A percentile compares a stretch with the other conserved stretches of the same genome.
These are phyloP conservation scores for Colletotrichum lini DNA, from an alignment of 2,329 filamentous ascomycete species.

Conservation along the genomic window DNA sequence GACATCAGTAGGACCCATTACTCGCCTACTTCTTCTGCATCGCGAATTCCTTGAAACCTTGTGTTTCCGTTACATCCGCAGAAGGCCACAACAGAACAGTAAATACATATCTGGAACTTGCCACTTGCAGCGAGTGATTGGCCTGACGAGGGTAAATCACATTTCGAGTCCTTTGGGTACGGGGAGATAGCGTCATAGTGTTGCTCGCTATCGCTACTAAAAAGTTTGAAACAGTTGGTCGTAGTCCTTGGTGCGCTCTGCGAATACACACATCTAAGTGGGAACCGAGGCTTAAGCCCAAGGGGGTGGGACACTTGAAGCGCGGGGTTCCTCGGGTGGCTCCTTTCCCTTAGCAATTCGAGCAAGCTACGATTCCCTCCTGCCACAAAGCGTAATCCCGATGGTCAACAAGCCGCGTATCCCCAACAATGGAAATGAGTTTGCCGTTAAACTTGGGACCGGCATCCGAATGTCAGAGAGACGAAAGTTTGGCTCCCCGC, in stretches of 20 bases:
- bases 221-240: constrained; percentile 12
- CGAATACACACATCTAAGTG: constrained; percentile 1
- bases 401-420: background rate
- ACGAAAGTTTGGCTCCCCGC: background rate
- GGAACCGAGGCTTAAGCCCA: constrained; percentile 24
- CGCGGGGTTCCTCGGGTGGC: constrained; percentile 36
- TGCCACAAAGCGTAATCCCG: too few species aligned
- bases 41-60: background rate
- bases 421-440: background rate
- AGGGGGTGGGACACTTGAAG: too few species aligned
- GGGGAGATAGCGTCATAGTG: too few species aligned
- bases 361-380: background rate
- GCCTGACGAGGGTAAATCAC: too few species aligned
- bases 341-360: background rate
- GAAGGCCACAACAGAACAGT: background rate
- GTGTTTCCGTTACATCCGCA: background rate
- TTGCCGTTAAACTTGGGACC: background rate
- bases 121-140: too few species aligned
- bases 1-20: background rate
- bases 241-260: background rate
- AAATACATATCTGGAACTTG: too few species aligned
- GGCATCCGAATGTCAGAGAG: background rate
- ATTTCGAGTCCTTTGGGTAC: too few species aligned
- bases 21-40: background rate
- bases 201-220: background rate